phyloP scores from a whole-genome alignment of 164 flowering plant genomes.

The Euptelea pleiosperma region DNA sequence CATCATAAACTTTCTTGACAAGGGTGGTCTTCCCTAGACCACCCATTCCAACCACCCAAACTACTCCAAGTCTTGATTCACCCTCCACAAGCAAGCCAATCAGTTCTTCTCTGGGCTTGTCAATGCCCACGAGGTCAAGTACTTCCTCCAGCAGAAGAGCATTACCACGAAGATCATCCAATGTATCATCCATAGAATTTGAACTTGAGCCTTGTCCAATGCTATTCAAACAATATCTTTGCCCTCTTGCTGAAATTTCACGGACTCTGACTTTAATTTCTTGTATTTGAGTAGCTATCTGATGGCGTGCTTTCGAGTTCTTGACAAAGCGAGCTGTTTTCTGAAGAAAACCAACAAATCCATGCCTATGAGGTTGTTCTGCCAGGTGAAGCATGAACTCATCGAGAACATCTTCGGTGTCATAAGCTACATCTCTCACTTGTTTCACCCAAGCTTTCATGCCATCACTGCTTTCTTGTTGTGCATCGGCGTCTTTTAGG shows the following conservation, averaged over 20 bases:
- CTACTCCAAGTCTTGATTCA: no score
- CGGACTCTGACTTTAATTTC: background rate
- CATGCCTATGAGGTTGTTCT: no score
- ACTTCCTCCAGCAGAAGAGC: background rate
- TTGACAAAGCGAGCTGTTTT: background rate
- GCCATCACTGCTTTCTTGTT: background rate
- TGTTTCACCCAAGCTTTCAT: background rate
- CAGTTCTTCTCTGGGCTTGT: background rate
- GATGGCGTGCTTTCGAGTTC: no score
- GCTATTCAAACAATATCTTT: background rate
- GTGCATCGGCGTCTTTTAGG: background rate
- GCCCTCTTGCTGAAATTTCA: background rate
- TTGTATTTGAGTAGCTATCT: background rate
- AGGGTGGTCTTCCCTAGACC: no score
- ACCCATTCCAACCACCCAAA: no score
- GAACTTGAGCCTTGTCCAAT: background rate
- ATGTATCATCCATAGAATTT: background rate
- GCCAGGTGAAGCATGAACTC: no score
- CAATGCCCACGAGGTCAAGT: background rate
- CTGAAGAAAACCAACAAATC: background rate
- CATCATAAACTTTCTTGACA: no score
- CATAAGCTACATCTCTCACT: background rate
- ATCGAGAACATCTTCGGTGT: slow-evolving; percentile 3
- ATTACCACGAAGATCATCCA: background rate
- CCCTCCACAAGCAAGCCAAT: no score